Evolutionary conservation across 2,329 filamentous ascomycete genomes (phyloP), one percentile per base, ranked within the genome.

Genomic region (Calonectria montana): DNA sequence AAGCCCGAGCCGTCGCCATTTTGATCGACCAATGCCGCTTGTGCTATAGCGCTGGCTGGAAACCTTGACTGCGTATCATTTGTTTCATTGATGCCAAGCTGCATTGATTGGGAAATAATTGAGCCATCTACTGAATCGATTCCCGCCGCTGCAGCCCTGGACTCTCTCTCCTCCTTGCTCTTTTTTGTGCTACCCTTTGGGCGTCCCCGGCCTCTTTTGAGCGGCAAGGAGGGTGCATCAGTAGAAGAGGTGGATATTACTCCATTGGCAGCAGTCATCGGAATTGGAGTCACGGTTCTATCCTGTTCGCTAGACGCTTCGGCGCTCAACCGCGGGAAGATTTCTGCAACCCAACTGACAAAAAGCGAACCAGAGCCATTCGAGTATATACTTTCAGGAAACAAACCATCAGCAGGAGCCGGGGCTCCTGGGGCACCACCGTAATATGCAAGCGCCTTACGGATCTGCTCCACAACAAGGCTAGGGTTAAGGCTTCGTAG

Each of bases 381-480:
- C 15, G 85, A 85, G 57, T 87, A 84, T 12, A 85, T 87, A 74
- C 91, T 92, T 29, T 85, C 83, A 2, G 91, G 90, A 65, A 92
- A 92, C 2, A 81, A 82, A 73, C 88, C 84, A 31, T 85, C 80
- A 0, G 86, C 85, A n/a, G 89, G 86, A 7, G 88, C 86, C 9
- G 88, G 87, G 5, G 87, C 87, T 31, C 87, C 88, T 43, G 90
- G 89, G 55, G 89, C 86, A 29, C 90, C 90, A 9, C 91, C 91
- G 80, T 92, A 92, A 75, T 90, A 92, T n/a, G 88, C 87, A 66
- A 92, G 79, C 2, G 89, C 91, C 75, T 88, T 91, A 78, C 89
- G 92, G 39, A 93, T 83, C 76, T 91, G 90, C 71, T 92, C 90
- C 23, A 92, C 90, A 0, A 92, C 88, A 3, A 86, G 83, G 10